Evolutionary conservation across 352 stramenopile genomes (phyloP).

Genomic region (Phytophthora litchii): DNA sequence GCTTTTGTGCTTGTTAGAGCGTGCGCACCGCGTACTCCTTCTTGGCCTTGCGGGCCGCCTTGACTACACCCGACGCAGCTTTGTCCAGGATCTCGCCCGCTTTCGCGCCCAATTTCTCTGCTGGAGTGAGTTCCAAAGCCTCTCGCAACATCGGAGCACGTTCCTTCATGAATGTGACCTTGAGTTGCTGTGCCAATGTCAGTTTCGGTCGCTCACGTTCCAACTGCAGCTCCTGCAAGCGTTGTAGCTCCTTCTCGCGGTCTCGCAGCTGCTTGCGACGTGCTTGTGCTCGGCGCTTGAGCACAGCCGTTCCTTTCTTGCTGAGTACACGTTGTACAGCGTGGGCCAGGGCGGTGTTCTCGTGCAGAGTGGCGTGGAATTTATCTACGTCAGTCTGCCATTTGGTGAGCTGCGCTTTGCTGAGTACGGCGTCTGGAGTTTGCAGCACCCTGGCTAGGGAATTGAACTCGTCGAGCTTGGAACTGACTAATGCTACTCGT

Average conservation of each 20-base stretch:
- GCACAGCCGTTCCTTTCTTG: slow-evolving; percentile 52
- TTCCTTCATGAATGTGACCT: slow-evolving; percentile 51
- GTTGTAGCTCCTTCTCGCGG: slow-evolving; percentile 55
- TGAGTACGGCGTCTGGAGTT: slow-evolving; percentile 45
- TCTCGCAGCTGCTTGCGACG: slow-evolving; percentile 58
- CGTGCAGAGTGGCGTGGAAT: slow-evolving; percentile 39
- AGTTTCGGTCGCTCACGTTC: slow-evolving; percentile 44
- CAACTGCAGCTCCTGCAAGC: slow-evolving; percentile 47
- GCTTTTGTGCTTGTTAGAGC: slow-evolving; percentile 39
- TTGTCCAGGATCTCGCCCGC: slow-evolving; percentile 51
- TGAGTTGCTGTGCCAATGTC: slow-evolving; percentile 53
- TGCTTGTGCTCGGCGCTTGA: slow-evolving; percentile 44
- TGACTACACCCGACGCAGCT: slow-evolving; percentile 42
- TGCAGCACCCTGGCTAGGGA: slow-evolving; percentile 53
- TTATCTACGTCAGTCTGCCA: slow-evolving; percentile 50
- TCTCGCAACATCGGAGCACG: slow-evolving; percentile 58
- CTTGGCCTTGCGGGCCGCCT: slow-evolving; percentile 50
- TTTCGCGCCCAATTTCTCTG: slow-evolving; percentile 49
- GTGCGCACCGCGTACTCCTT: slow-evolving; percentile 74
- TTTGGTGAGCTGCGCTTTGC: slow-evolving; percentile 57
- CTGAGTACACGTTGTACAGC: slow-evolving; percentile 48
- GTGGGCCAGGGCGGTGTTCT: slow-evolving; percentile 30
- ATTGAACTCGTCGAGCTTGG: slow-evolving; percentile 74
- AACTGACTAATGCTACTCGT: slow-evolving; percentile 47
- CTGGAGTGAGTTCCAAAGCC: slow-evolving; percentile 58